Conservation (phyloP, 441 rosid genomes). For the Syzygium malaccense region DNA sequence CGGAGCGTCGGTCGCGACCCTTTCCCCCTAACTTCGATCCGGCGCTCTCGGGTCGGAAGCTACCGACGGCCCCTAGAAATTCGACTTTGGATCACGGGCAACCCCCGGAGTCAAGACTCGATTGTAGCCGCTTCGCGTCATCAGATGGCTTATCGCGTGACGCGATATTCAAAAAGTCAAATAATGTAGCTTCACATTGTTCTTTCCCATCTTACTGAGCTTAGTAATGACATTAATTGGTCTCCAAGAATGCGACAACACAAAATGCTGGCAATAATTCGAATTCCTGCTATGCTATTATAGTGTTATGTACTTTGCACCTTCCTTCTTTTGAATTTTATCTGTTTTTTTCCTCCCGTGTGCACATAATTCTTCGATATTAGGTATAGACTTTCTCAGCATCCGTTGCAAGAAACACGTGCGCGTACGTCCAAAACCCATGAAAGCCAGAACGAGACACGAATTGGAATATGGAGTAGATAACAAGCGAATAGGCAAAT, state of each 20-base stretch:
- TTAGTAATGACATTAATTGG: not conserved
- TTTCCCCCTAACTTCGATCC: not conserved
- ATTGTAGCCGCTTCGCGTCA: not conserved
- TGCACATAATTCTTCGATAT: not conserved
- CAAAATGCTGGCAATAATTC: not conserved
- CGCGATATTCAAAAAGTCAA: not conserved
- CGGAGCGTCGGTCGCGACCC: not conserved
- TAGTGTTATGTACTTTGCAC: not conserved
- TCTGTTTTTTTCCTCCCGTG: not conserved
- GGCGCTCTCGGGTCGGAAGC: not conserved
- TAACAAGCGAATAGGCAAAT: not conserved
- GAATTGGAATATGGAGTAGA: not conserved
- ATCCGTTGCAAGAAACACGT: not conserved
- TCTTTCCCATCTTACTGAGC: not conserved
- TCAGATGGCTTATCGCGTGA: fast-evolving
- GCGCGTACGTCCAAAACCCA: not conserved
- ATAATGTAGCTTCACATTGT: not conserved
- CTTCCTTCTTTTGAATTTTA: not conserved
- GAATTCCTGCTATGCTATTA: not conserved
- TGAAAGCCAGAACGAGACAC: not conserved
- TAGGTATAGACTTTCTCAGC: not conserved
- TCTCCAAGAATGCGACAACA: not conserved
- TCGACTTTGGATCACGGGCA: not conserved
- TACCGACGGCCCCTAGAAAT: not conserved
- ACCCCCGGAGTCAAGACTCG: not conserved